Evolutionary conservation across 2,329 filamentous ascomycete genomes (phyloP), one percentile per base, ranked within the genome.

Genomic region (Botrytis tulipae): DNA sequence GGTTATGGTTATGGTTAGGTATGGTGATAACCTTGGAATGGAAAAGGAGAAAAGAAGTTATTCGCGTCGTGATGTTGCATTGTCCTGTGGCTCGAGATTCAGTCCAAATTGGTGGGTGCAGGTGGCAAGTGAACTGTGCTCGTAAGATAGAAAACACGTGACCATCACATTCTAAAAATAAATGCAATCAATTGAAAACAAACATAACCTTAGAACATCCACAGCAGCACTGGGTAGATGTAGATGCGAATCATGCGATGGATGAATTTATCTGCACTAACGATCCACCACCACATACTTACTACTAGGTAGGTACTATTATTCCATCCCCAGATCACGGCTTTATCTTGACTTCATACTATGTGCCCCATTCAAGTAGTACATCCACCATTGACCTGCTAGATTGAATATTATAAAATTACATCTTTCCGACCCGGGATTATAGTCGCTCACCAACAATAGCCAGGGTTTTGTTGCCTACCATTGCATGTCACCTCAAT

Each of bases 31-130:
- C n/a, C n/a, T n/a, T n/a, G 32, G 32, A 32, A 32, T 32, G 32
- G 32, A 32, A 32, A 29, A 29, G n/a, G 8, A 8, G 40, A 44
- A 22, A 46, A 9, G 37, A 63, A 63, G 60, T 20, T 44, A 42
- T 63, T 44, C 61, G 37, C 61, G 61, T 63, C 37, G 12, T n/a
- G 37, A 29, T 12, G 51, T 57, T 57, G n/a, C 51, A 57, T 18
- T 29, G 51, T 4, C 14, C n/a, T 57, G 25, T 51, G 48, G 25
- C 48, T 54, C 35, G 0, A 25, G 22, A 51, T 51, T 51, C 4
- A 0, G 25, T 48, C 0, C 0, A 48, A 12, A 1, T 25, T 12
- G 46, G 44, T 46, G 44, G n/a, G n/a, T n/a, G n/a, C n/a, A n/a
- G n/a, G n/a, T n/a, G n/a, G n/a, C n/a, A 32, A 1, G 16, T 20